Conservation (phyloP, 768 basidiomycete genomes). For the Trametes maxima region DNA sequence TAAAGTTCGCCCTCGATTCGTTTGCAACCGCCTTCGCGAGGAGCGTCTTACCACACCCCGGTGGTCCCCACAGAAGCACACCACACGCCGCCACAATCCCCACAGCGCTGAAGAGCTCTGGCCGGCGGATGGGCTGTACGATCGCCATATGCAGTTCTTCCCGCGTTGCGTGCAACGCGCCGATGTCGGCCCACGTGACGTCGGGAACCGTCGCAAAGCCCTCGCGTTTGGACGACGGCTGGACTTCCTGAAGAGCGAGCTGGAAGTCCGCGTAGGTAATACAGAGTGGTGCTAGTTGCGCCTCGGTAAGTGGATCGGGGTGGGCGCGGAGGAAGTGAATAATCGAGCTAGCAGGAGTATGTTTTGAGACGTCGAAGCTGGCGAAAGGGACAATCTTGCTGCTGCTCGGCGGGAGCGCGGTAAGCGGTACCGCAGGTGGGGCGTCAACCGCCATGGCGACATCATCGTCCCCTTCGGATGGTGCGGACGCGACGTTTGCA, state of each 20-base stretch:
- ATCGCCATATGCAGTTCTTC: slow-evolving; percentile 98
- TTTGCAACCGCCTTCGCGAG: slow-evolving; percentile 99
- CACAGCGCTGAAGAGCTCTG: slow-evolving; percentile 84
- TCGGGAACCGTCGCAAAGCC: slow-evolving; percentile 97
- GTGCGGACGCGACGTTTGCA: slow-evolving; percentile 30
- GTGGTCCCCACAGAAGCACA: slow-evolving; percentile 97
- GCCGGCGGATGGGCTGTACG: slow-evolving; percentile 89
- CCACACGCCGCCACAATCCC: slow-evolving; percentile 93
- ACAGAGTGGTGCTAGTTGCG: slow-evolving; percentile 78
- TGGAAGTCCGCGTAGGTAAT: slow-evolving; percentile 83
- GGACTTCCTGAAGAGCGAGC: slow-evolving; percentile 82
- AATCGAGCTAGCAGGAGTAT: slow-evolving; percentile 63
- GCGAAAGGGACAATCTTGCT: slow-evolving; percentile 38
- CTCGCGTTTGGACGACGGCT: slow-evolving; percentile 96
- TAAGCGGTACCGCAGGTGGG: slow-evolving; percentile 12
- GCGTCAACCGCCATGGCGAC: slow-evolving; percentile 43
- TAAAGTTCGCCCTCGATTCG: slow-evolving; percentile 94
- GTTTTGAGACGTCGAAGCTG: slow-evolving; percentile 40
- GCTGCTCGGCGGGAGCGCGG: slow-evolving; percentile 13
- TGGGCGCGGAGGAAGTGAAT: slow-evolving; percentile 89
- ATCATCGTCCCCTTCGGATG: slow-evolving; percentile 26
- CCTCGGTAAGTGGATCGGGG: slow-evolving; percentile 73
- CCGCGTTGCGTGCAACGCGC: slow-evolving; percentile 82
- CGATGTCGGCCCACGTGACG: slow-evolving; percentile 93
- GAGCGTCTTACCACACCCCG: slow-evolving; percentile 96